Base-by-base conservation (phyloP, 2,329 filamentous ascomycete genomes). In the Cordyceps tenuipes region DNA sequence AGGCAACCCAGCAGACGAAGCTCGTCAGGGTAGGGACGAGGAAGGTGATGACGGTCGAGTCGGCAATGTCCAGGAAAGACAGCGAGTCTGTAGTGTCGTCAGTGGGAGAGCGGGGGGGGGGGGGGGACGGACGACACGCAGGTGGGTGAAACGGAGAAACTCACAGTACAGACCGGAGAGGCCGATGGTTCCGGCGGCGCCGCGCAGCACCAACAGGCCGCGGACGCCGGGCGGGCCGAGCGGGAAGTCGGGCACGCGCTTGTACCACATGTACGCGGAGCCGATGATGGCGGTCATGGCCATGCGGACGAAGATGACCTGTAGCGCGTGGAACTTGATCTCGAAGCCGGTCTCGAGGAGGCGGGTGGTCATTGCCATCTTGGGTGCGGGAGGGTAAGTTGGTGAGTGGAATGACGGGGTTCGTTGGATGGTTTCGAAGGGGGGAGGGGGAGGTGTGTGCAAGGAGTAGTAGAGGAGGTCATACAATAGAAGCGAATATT, bases 31-130 rank as follows among this genome's bases (percentile, higher is more conserved):
- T 86, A 0, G 90, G 90, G 0, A 88, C 82, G 3, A 94, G 78
- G 70, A 93, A 94, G 7, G 87, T 90, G 39, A 94, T 85, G 26
- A 92, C 88, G 0, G 87, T 91, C 1, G 89, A 87, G 68, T 94
- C 90, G 1, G 88, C 85, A 1, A 94, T 79, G 2, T 89, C 86
- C 0, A 94, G 80, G 64, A 90, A 92, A 26, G 87, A 78, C 0
- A 76, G 68, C 0, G 74, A 73, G 36, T 77, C 72, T 75, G 17
- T 80, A 1, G 5, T 13, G 6, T 23, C n/a, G 21, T 41, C 21
- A 41, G 47, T 23, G 23, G 23, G 23, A 23, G 23, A 23, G 23
- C 23, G 23, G 23, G 4, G 23, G n/a, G n/a, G n/a, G n/a, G n/a
- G 26, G 26, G 26, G 34, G 34, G 12, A 8, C 2, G 6, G 5